phyloP scores from a whole-genome alignment of 1,139 yeast genomes.

The Saccharomycopsis crataegensis region DNA sequence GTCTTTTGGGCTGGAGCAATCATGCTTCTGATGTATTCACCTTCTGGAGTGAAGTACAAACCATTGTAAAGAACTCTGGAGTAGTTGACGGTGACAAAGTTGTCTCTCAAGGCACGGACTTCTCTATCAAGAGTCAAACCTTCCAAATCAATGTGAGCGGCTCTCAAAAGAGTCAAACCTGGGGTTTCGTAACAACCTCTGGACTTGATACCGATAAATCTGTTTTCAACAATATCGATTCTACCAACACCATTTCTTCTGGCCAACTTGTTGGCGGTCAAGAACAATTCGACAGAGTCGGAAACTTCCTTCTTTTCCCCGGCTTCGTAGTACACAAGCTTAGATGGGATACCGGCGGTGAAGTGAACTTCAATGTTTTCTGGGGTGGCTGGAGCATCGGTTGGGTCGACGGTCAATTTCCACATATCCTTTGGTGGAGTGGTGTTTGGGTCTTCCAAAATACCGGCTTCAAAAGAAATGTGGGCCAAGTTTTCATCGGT shows the following conservation, averaged over 20 bases:
- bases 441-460: constrained; percentile 93
- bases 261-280: constrained; percentile 88
- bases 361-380: constrained; percentile 81
- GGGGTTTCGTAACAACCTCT: constrained; percentile 99
- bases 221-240: constrained; percentile 96
- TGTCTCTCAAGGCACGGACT: constrained; percentile 94
- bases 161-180: constrained; percentile 89
- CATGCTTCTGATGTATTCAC: constrained; percentile 91
- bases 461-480: constrained; percentile 98
- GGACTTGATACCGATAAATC: constrained; percentile 97
- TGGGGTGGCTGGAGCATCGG: constrained; percentile 87
- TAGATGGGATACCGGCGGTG: constrained; percentile 80
- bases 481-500: constrained; percentile 99
- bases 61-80: constrained; percentile 92
- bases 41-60: constrained; percentile 96
- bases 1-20: constrained; percentile 90
- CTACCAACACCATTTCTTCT: constrained; percentile 99
- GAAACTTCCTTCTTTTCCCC: constrained; percentile 44
- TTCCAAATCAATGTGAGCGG: constrained; percentile 91
- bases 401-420: constrained; percentile 94
- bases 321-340: constrained; percentile 58
- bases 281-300: constrained; percentile 86
- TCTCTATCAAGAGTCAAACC: constrained; percentile 96
- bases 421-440: constrained; percentile 99
- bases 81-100: constrained; percentile 88